phyloP scores from a whole-genome alignment of 2,329 filamentous ascomycete species.

The Hypomyces perniciosus region DNA sequence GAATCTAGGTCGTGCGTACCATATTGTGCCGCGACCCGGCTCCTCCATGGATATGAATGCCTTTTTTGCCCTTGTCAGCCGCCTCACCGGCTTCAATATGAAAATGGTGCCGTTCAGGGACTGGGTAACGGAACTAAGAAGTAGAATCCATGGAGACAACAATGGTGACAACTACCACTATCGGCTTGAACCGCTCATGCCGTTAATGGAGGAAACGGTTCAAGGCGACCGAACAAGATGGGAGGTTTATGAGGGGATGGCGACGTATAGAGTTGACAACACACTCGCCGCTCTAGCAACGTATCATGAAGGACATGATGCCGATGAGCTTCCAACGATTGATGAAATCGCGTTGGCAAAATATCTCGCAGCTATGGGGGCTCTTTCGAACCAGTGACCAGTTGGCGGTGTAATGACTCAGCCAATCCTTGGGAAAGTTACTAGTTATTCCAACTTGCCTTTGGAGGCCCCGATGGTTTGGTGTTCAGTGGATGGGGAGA shows the following conservation, averaged over 20 bases:
- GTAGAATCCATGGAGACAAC: neutral
- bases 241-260: neutral
- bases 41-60: neutral
- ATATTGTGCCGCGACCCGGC: neutral
- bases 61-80: neutral
- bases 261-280: neutral
- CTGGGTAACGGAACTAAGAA: neutral
- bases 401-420: too few relatives aligned
- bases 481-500: too few relatives aligned
- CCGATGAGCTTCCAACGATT: neutral
- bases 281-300: neutral
- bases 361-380: neutral
- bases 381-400: neutral
- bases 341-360: neutral
- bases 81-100: neutral
- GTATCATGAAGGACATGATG: neutral
- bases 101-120: neutral
- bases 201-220: neutral
- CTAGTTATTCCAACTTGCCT: too few relatives aligned
- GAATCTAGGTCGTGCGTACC: neutral
- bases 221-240: neutral
- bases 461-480: too few relatives aligned
- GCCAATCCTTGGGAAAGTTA: too few relatives aligned
- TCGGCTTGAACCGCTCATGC: neutral
- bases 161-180: neutral